Evolutionary conservation across 176 grass and related monocot species (phyloP).

Genomic region (Guadua angustifolia): DNA sequence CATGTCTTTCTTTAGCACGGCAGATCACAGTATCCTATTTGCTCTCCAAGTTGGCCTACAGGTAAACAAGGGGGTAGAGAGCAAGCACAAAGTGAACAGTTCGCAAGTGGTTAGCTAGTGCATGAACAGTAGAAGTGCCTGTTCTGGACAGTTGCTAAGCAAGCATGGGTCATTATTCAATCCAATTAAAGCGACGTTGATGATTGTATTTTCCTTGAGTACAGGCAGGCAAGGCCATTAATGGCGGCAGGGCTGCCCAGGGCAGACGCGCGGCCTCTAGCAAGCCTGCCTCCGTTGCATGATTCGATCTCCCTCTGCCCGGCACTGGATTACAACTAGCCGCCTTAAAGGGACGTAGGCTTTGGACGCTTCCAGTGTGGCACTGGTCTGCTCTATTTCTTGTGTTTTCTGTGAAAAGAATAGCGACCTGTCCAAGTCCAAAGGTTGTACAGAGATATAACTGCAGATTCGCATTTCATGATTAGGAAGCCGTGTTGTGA

Average conservation of each 20-base stretch:
- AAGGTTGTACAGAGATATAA: neutral
- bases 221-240: constrained; percentile 36
- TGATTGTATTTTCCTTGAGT: constrained; percentile 32
- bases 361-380: constrained; percentile 38
- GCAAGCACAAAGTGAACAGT: neutral
- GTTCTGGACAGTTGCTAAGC: constrained; percentile 45
- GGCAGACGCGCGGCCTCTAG: neutral
- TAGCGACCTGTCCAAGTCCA: neutral
- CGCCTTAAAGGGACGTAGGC: constrained; percentile 2
- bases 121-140: constrained; percentile 45
- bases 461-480: constrained; percentile 7
- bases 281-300: neutral
- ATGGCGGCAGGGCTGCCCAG: neutral
- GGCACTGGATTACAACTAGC: constrained; percentile 32
- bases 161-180: constrained; percentile 52
- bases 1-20: constrained; percentile 35
- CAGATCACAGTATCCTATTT: constrained; percentile 38
- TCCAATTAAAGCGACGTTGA: constrained; percentile 26
- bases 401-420: neutral
- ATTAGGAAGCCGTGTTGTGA: neutral
- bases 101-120: constrained; percentile 1
- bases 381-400: constrained; percentile 7
- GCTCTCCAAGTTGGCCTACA: constrained; percentile 45
- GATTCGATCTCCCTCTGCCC: constrained; percentile 7
- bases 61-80: constrained; percentile 3